A percentile compares a stretch with the other conserved stretches of the same genome.
phyloP scores from a whole-genome alignment of 2,329 filamentous ascomycete genomes.

The Beauveria sp. region DNA sequence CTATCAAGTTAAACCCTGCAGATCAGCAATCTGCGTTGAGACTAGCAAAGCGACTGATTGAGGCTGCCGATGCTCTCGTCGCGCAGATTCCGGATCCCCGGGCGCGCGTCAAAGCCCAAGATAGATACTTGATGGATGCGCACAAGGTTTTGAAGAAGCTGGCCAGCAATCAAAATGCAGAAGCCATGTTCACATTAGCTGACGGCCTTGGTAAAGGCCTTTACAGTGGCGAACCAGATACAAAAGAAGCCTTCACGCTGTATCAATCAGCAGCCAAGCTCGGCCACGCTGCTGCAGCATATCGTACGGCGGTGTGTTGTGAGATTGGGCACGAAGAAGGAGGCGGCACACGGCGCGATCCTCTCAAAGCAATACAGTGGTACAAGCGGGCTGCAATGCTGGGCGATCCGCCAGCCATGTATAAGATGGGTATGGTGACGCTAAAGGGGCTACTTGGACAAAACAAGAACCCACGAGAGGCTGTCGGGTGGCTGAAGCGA shows the following conservation, averaged over 20 bases:
- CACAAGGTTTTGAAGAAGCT: constrained; percentile 91
- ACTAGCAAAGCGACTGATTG: constrained; percentile 76
- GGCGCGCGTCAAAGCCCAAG: constrained; percentile 65
- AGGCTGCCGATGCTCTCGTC: constrained; percentile 73
- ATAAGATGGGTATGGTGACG: constrained; percentile 94
- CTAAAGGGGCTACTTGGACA: constrained; percentile 93
- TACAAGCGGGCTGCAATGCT: constrained; percentile 88
- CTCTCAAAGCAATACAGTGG: constrained; percentile 94
- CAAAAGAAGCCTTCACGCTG: constrained; percentile 85
- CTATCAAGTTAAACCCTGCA: constrained; percentile 61
- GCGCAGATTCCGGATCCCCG: constrained; percentile 58
- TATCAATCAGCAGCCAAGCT: constrained; percentile 92
- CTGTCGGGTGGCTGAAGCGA: constrained; percentile 85
- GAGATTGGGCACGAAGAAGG: constrained; percentile 93
- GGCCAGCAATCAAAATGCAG: constrained; percentile 60
- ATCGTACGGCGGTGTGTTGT: constrained; percentile 92
- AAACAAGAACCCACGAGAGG: constrained; percentile 71
- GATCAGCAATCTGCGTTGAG: constrained; percentile 65
- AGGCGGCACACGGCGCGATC: constrained; percentile 84
- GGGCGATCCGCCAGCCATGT: constrained; percentile 91
- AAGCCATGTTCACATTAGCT: constrained; percentile 90
- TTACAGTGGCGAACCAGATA: constrained; percentile 71
- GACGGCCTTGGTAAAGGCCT: constrained; percentile 80
- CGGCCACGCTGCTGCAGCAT: constrained; percentile 79
- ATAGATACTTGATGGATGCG: constrained; percentile 77